Evolutionary conservation across 148 eudicot species (phyloP), one percentile per base, ranked within the genome.

Genomic region (Pharnaceum exiguum): DNA sequence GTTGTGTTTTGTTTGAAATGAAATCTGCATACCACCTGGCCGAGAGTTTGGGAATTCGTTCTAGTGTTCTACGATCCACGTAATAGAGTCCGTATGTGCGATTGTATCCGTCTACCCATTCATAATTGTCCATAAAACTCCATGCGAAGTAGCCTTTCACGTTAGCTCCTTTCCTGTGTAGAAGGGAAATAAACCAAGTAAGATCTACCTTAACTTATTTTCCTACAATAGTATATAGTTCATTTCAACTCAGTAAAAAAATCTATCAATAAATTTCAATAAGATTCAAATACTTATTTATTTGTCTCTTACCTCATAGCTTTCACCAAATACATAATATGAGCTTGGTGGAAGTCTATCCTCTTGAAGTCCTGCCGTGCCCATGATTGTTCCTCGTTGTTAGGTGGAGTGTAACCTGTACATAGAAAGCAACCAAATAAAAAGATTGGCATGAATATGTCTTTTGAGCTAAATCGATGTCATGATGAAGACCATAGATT

Each of bases 141-240:
- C 95, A 81, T 55, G 70, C 53, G 42, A 83, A 79, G 44, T 84
- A 87, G 11, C 90, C 87, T 13, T 81, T 71, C 16, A 87, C 95
- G 38, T 78, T 74, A 5, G 87, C 87, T 31, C 90, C 87, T 52
- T 69, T 67, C 40, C 80, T 77, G 59, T 21, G 15, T 27, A 37
- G 2, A 2, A 22, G n/a, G n/a, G n/a, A n/a, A n/a, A n/a, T n/a
- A n/a, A n/a, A n/a, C n/a, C n/a, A n/a, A n/a, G 38, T 6, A 35
- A 6, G 7, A 12, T 35, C 12, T 6, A 6, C 12, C 7, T 7
- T 35, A 35, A 35, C 38, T 35, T 12, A 6, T 35, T 35, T 35
- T 7, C 12, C 38, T 35, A 35, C 7, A 6, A 12, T 6, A 35
- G 7, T 7, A 35, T 12, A 35, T 35, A 35, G 38, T 7, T 35